A percentile compares a stretch with the other conserved stretches of the same genome.
These are phyloP conservation scores for Termitomyces sp. DNA, from an alignment of 768 basidiomycete genomes.

Conservation along the genomic window DNA sequence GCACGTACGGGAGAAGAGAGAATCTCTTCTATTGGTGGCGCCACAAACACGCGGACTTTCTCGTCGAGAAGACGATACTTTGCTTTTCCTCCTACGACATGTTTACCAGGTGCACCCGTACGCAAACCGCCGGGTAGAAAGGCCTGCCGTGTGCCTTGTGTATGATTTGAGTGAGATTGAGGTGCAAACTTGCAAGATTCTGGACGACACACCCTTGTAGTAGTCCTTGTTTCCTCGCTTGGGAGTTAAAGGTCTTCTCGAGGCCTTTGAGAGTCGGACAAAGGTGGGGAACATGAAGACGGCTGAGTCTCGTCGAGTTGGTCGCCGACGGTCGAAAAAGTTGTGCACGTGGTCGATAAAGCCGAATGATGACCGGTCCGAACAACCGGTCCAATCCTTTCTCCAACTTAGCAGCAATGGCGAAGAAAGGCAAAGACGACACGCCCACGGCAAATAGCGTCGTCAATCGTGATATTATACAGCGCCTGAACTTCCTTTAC, in stretches of 20 bases:
- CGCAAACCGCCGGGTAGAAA: constrained; percentile 79
- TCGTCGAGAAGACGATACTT: constrained; percentile 83
- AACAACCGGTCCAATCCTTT: not conserved
- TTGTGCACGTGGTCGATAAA: constrained; percentile 5
- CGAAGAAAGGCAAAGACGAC: constrained; percentile 60
- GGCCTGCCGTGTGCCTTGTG: constrained; percentile 77
- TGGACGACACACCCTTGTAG: constrained; percentile 77
- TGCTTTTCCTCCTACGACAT: constrained; percentile 70
- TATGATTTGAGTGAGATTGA: not conserved
- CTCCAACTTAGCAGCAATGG: constrained; percentile 44
- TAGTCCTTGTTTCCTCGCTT: constrained; percentile 94
- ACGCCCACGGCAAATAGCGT: constrained; percentile 54
- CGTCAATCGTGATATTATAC: constrained; percentile 70
- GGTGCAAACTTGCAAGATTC: not conserved
- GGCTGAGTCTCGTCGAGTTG: not conserved
- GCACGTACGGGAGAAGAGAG: constrained; percentile 49
- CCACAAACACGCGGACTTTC: constrained; percentile 80
- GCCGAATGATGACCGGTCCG: not conserved
- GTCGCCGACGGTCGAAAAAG: constrained; percentile 7
- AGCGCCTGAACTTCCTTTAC: constrained; percentile 82
- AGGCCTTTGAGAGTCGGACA: constrained; percentile 76
- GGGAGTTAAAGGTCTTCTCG: constrained; percentile 73
- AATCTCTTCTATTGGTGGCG: constrained; percentile 68
- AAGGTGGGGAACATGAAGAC: constrained; percentile 64
- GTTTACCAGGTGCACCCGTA: constrained; percentile 86